These are phyloP conservation scores for Ensete ventricosum DNA, from an alignment of 176 grass and related monocot species.

Conservation along the genomic window DNA sequence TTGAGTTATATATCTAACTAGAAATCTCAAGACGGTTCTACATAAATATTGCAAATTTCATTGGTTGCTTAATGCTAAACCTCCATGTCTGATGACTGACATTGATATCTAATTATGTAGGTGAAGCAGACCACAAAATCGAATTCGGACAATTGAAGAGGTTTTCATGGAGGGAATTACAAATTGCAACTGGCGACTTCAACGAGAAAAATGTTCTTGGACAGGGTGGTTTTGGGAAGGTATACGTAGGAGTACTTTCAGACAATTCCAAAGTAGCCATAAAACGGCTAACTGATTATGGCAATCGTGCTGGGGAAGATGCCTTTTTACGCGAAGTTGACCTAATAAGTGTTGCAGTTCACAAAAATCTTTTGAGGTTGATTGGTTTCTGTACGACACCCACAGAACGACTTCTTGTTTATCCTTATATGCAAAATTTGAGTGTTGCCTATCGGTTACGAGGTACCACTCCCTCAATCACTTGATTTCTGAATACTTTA, in stretches of 20 bases:
- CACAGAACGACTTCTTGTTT: constrained; percentile 68
- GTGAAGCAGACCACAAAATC: constrained; percentile 59
- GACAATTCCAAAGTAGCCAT: constrained; percentile 49
- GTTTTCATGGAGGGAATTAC: constrained; percentile 60
- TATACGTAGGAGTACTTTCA: constrained; percentile 69
- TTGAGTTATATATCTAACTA: neutral
- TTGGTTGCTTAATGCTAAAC: neutral
- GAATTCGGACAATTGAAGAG: constrained; percentile 76
- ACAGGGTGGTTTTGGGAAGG: constrained; percentile 83
- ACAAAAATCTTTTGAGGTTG: constrained; percentile 80
- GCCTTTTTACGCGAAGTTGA: constrained; percentile 81
- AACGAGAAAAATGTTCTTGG: constrained; percentile 70
- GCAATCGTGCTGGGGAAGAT: constrained; percentile 40
- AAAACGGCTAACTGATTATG: constrained; percentile 44
- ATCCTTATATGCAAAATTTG: constrained; percentile 89
- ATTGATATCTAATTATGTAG: constrained; percentile 24
- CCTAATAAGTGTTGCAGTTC: constrained; percentile 81
- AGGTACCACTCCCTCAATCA: constrained; percentile 34
- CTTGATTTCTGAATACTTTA: no score
- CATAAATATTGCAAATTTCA: neutral
- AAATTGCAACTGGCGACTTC: constrained; percentile 76
- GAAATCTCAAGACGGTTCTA: no score
- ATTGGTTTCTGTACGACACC: constrained; percentile 80
- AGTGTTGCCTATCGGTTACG: constrained; percentile 72
- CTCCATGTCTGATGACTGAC: neutral